Conservation (phyloP, 331 rosid genomes). For the Arachis monticola region DNA sequence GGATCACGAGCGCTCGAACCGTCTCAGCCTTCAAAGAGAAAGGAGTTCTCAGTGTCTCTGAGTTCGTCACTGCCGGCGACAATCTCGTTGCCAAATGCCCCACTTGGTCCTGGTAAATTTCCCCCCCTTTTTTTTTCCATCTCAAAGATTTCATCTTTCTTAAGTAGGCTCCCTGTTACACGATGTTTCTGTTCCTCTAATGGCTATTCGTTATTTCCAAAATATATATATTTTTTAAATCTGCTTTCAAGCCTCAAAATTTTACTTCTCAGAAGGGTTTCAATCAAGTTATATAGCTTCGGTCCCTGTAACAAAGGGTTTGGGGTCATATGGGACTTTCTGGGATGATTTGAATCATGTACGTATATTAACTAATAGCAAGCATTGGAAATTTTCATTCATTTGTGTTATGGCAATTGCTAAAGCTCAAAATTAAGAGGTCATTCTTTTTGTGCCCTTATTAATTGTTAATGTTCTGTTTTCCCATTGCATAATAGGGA, state of each 20-base stretch:
- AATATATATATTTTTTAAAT: neutral
- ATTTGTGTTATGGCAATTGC: neutral
- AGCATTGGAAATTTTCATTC: constrained; percentile 4
- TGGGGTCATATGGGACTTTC: neutral
- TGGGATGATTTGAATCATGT: neutral
- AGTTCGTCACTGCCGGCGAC: constrained; percentile 85
- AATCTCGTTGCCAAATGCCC: constrained; percentile 98
- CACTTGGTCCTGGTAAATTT: constrained; percentile 92
- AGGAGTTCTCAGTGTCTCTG: constrained; percentile 94
- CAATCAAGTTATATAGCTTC: too few relatives aligned
- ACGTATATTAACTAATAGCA: neutral
- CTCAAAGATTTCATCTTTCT: neutral
- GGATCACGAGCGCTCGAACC: constrained; percentile 88
- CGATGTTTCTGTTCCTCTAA: constrained; percentile 4
- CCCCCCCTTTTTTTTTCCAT: neutral
- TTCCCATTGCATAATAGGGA: constrained; percentile 61
- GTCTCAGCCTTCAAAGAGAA: constrained; percentile 97
- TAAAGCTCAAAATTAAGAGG: neutral
- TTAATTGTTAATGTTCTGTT: constrained; percentile 6
- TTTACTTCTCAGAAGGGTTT: neutral
- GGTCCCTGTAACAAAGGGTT: neutral
- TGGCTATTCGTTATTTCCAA: neutral
- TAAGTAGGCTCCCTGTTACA: neutral
- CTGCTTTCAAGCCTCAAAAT: neutral
- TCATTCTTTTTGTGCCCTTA: neutral